These are phyloP conservation scores for Hydnomerulius pinastri DNA, from an alignment of 768 basidiomycete species.

Conservation along the genomic window DNA sequence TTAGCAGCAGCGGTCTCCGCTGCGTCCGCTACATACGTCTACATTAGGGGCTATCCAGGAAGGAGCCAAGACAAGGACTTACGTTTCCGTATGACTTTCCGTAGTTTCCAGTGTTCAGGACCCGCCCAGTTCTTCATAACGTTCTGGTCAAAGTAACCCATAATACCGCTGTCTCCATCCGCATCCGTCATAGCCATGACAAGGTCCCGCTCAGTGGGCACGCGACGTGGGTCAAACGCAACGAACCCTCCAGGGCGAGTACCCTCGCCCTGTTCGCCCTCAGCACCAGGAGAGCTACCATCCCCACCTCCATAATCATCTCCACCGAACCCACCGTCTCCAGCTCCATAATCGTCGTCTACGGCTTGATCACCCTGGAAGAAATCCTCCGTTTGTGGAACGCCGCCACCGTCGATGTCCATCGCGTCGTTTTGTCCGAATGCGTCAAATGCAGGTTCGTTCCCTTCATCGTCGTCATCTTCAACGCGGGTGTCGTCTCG, in stretches of 20 bases:
- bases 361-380: conserved; percentile 64
- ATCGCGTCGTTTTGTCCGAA: conserved; percentile 31
- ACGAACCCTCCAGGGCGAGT: conserved; percentile 52
- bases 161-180: conserved; percentile 56
- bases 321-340: conserved; percentile 41
- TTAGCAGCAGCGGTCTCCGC: conserved; percentile 52
- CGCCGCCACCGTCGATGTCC: conserved; percentile 42
- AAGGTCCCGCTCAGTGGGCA: conserved; percentile 75
- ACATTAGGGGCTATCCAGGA: conserved; percentile 1
- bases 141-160: conserved; percentile 90
- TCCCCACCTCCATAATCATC: conserved; percentile 43
- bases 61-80: conserved; percentile 26
- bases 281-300: conserved; percentile 46
- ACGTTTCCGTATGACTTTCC: conserved; percentile 81
- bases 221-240: conserved; percentile 84
- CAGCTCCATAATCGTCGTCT: conserved; percentile 46
- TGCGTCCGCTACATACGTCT: conserved; percentile 45
- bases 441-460: conserved; percentile 19
- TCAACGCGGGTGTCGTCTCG: conserved; percentile 48
- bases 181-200: conserved; percentile 83
- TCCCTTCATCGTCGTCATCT: conserved; percentile 37
- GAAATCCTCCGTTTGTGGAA: conserved; percentile 58
- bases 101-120: conserved; percentile 96
- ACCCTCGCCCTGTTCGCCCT: conserved; percentile 41
- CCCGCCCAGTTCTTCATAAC: conserved; percentile 97